These are phyloP conservation scores for Phytophthora citricola DNA, from an alignment of 352 stramenopile species.

Conservation along the genomic window DNA sequence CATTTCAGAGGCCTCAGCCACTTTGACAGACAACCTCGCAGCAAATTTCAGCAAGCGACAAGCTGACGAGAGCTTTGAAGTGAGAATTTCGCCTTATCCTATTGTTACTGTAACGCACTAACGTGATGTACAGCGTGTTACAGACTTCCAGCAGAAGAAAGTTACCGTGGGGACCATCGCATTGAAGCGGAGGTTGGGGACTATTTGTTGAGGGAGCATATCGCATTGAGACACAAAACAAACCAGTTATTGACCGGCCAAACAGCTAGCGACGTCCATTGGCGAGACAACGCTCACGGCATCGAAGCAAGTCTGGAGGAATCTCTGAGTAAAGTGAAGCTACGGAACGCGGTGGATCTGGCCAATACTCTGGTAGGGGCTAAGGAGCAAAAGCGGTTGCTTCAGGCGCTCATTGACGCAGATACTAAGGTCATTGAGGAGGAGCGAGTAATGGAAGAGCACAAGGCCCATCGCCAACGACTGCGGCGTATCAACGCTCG, in stretches of 20 bases:
- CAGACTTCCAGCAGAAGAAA: constrained; percentile 51
- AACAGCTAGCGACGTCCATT: constrained; percentile 19
- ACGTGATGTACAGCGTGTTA: constrained; percentile 35
- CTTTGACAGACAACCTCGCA: constrained; percentile 37
- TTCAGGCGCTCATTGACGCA: constrained; percentile 72
- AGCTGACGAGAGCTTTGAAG: constrained; percentile 42
- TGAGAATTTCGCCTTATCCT: constrained; percentile 11
- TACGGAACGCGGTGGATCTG: constrained; percentile 76
- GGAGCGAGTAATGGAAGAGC: constrained; percentile 61
- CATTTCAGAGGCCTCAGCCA: constrained; percentile 26
- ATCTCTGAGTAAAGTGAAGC: constrained; percentile 70
- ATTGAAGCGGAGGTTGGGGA: constrained; percentile 55
- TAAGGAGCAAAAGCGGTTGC: constrained; percentile 73
- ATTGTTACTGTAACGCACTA: background rate
- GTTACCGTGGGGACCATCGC: constrained; percentile 35
- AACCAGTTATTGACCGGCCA: constrained; percentile 41
- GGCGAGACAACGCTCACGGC: constrained; percentile 17
- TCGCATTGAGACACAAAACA: constrained; percentile 37
- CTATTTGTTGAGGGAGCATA: constrained; percentile 49
- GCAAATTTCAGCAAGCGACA: constrained; percentile 51
- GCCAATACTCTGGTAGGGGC: constrained; percentile 52
- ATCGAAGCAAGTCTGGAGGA: constrained; percentile 57
- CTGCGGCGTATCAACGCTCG: constrained; percentile 54
- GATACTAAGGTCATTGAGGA: constrained; percentile 75
- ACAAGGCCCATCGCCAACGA: constrained; percentile 64